Base-by-base conservation (phyloP, 108 stramenopile species). In the Epipyxis sp. region DNA sequence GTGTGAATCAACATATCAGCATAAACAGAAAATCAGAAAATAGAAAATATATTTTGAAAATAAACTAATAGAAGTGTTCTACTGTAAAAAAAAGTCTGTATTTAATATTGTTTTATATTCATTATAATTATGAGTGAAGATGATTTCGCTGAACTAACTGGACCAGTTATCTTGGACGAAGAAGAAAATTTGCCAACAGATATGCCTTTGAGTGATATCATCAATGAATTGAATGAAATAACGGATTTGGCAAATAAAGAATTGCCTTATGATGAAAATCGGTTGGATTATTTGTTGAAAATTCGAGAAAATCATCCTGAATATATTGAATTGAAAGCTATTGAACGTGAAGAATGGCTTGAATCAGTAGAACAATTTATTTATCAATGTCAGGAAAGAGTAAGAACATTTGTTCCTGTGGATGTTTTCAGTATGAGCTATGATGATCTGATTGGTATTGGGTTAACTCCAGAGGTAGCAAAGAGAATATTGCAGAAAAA, bases 41-140 rank as follows among this genome's bases (percentile, higher is more conserved):
- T n/a, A n/a, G n/a, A n/a, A n/a, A n/a, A n/a, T n/a, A n/a, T n/a
- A n/a, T n/a, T n/a, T n/a, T n/a, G n/a, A n/a, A n/a, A n/a, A n/a
- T n/a, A n/a, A n/a, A n/a, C n/a, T n/a, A n/a, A n/a, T n/a, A n/a
- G n/a, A n/a, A n/a, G n/a, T n/a, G n/a, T n/a, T n/a, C n/a, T n/a
- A n/a, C n/a, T n/a, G n/a, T n/a, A n/a, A n/a, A n/a, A n/a, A n/a
- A n/a, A n/a, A n/a, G n/a, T n/a, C n/a, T n/a, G n/a, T n/a, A n/a
- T n/a, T n/a, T n/a, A n/a, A n/a, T n/a, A n/a, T n/a, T n/a, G n/a
- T n/a, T n/a, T n/a, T n/a, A n/a, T n/a, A n/a, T n/a, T n/a, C 46
- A 50, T 20, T 6, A 50, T 20, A 50, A 50, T 50, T 20, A 65
- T 65, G 61, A 65, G 61, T 65, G 6, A 65, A 65, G 61, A 65